Base-by-base conservation (phyloP, 1,284 basidiomycete genomes). In the Tilletia setariae region DNA sequence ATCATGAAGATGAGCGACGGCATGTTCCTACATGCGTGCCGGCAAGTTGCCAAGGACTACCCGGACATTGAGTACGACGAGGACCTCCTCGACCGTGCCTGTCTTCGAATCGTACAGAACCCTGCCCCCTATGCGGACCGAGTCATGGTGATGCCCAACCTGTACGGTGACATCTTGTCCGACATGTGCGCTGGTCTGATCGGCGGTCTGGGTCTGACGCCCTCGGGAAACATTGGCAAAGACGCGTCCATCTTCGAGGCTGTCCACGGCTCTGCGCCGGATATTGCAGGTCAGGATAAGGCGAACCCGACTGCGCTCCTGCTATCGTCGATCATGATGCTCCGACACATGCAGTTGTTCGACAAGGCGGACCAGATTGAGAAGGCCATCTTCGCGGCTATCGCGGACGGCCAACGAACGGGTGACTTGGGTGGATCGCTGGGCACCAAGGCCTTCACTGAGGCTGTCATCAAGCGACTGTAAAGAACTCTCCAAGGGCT, bases 71-170 rank as follows among this genome's bases (percentile, higher is more conserved):
- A 81, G 46, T 99, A 98, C 84, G 94, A 98, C 83, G 96, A 99
- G 85, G 96, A 99, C 84, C 87, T 98, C 63, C 87, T 98, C 73
- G 96, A 99, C 85, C 90, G 96, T 77, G 94, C 92, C 75, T 99
- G 96, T 86, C 87, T 98, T 67, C 90, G 93, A 67, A 81, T 81
- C 71, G 79, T 81, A 25, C 91, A 93, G 84, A 94, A 99, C 85
- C 96, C 96, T 43, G 87, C 85, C 75, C 96, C 96, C 11, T 99
- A 90, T 86, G 87, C 92, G 62, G 94, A 98, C 86, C 91, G 93
- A 70, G 96, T 98, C 78, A 98, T 98, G 95, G 96, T 99, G 77
- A 98, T 98, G 95, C 96, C 96, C 74, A 99, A 99, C 87, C 86
- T 99, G 73, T 94, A 92, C 82, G 93, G 92, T 84, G 95, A 97